These are phyloP conservation scores for Eimeria acervulina DNA, from an alignment of 169 alveolate genomes.

Conservation along the genomic window DNA sequence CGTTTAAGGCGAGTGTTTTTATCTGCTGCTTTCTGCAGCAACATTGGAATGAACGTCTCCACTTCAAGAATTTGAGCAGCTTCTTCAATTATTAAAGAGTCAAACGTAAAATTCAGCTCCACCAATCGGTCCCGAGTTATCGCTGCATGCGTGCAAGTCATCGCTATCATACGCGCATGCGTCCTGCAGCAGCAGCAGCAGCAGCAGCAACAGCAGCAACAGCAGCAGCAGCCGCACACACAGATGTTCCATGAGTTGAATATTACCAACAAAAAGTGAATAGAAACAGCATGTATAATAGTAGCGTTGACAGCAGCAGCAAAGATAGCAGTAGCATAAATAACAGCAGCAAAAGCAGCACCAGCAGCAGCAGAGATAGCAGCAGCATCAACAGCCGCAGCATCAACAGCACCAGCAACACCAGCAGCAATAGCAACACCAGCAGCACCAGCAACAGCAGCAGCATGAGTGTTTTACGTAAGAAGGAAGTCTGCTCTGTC, in stretches of 20 bases:
- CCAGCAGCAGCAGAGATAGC: background rate
- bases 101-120: constrained; percentile 89
- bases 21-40: constrained; percentile 86
- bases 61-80: constrained; percentile 93
- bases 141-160: constrained; percentile 98
- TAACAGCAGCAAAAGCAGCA: background rate
- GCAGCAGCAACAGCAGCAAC: constrained; percentile 28
- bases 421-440: background rate
- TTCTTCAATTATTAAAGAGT: constrained; percentile 94
- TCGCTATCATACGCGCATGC: constrained; percentile 96
- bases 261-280: no score
- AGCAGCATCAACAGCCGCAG: background rate
- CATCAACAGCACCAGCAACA: background rate
- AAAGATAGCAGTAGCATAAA: background rate
- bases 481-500: constrained; percentile 96
- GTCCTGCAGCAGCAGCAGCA: constrained; percentile 63
- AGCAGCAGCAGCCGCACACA: constrained; percentile 14
- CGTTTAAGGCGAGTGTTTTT: constrained; percentile 89
- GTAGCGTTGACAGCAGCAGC: background rate
- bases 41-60: constrained; percentile 95
- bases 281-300: no score
- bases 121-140: constrained; percentile 92
- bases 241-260: no score
- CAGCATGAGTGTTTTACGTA: constrained; percentile 85
- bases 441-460: constrained; percentile 28